Conservation (phyloP, 2,329 filamentous ascomycete species). For the Pestalotiopsis sp. region DNA sequence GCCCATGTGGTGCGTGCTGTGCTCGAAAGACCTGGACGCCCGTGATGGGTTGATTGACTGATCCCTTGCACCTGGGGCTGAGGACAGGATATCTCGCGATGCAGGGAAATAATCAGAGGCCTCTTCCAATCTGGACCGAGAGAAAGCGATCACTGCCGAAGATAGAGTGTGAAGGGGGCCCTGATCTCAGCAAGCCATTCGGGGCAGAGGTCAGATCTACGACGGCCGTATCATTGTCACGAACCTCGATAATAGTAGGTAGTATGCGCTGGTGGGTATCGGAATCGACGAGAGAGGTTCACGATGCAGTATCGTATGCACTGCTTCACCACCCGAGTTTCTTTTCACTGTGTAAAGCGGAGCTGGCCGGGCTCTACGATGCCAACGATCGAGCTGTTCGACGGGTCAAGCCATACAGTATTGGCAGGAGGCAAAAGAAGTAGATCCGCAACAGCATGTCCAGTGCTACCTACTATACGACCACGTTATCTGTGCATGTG, state of each 20-base stretch:
- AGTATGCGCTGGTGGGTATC: background rate
- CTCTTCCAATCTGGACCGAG: background rate
- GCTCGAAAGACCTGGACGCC: too few relatives aligned
- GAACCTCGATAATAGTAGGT: background rate
- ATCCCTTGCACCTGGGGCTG: background rate
- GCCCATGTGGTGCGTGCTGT: too few relatives aligned
- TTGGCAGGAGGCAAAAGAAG: conserved; percentile 6
- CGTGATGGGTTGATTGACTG: too few relatives aligned
- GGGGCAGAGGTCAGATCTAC: background rate
- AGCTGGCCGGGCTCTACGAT: background rate
- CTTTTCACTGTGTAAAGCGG: background rate
- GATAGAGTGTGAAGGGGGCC: background rate
- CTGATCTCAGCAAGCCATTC: background rate
- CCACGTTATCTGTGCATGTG: background rate
- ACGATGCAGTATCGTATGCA: background rate
- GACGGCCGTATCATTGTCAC: background rate
- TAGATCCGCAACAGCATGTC: background rate
- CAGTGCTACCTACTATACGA: background rate
- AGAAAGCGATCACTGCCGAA: background rate
- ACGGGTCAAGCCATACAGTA: conserved; percentile 1
- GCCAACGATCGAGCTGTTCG: background rate
- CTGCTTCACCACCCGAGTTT: background rate
- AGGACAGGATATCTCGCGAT: background rate
- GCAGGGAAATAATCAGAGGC: background rate
- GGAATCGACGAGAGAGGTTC: background rate